A percentile compares a stretch with the other conserved stretches of the same genome.
Evolutionary conservation across 345 rosid species (phyloP).

Genomic region (Populus nigra): DNA sequence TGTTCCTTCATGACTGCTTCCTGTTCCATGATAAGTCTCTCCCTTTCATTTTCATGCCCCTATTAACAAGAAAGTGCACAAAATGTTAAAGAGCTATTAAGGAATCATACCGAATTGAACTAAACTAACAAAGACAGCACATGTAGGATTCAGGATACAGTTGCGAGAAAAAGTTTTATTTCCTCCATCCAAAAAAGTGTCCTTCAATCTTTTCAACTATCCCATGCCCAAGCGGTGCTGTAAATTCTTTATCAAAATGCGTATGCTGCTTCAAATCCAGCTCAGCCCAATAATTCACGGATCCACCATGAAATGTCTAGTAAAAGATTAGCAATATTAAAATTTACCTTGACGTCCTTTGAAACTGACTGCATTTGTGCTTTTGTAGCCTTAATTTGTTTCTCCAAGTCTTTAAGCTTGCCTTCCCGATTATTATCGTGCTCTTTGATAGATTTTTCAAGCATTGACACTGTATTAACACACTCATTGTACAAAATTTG

Average conservation of each 20-base stretch:
- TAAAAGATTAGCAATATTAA: conserved; percentile 3
- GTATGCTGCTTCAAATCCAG: too few species aligned
- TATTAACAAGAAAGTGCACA: conserved; percentile 27
- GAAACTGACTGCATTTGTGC: conserved; percentile 66
- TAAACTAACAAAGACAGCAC: background rate
- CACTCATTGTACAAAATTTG: conserved; percentile 51
- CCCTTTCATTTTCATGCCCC: conserved; percentile 75
- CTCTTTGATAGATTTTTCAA: conserved; percentile 76
- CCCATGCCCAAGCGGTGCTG: background rate
- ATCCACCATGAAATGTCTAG: background rate
- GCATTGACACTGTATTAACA: conserved; percentile 50
- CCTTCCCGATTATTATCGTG: conserved; percentile 76
- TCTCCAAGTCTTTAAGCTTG: conserved; percentile 78
- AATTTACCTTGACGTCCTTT: conserved; percentile 72
- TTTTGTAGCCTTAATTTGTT: conserved; percentile 61
- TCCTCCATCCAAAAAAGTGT: background rate
- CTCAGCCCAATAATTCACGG: too few species aligned
- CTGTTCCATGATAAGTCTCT: conserved; percentile 78
- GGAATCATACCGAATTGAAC: background rate
- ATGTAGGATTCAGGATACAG: background rate
- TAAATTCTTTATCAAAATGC: too few species aligned
- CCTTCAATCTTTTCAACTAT: background rate
- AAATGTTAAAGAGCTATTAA: conserved; percentile 8
- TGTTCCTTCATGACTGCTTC: conserved; percentile 69
- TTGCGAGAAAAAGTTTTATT: background rate